Base-by-base conservation (phyloP, 2,329 filamentous ascomycete species). In the Microthyrium microscopicum region DNA sequence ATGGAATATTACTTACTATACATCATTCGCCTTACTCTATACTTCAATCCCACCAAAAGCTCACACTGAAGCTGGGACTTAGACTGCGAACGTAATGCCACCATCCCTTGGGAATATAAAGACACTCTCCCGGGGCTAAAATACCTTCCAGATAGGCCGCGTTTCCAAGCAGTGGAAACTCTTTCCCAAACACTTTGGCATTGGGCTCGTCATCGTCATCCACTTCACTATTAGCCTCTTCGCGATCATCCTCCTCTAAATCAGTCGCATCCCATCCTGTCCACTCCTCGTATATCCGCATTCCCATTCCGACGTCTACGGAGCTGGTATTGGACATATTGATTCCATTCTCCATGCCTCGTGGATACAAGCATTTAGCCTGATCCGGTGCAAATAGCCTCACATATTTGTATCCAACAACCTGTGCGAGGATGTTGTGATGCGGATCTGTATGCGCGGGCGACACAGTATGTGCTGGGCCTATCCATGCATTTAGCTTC, bases 61-160 rank as follows among this genome's bases (percentile, higher is more conserved):
- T 94, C 9, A 95, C 84, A 44, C 85, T 94, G 48, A 92, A 85
- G 49, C 87, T 93, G 15, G 81, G 71, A 36, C 73, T 83, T 46
- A 95, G 51, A 31, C 83, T 83, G 39, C 80, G 66, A 3, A 95
- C 81, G 54, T 94, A 95, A 60, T 98, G 89, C 89, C 89, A 98
- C 87, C 89, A 98, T 1, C 87, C 89, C 4, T 82, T 66, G 0
- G 89, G 89, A 34, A 98, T 81, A 50, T 93, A 89, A 34, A 98
- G 51, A 41, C 74, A 78, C 34, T 98, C 84, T 0, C 87, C 89
- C 1, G 79, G 77, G 20, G 67, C 70, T 5, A 98, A 57, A 2
- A 95, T 66, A 36, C 75, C 75, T 47, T 98, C 89, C 21, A 79
- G 56, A 48, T 77, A 87, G 34, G 67, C 59, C 2, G 79, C 37